A percentile compares a stretch with the other conserved stretches of the same genome.
Evolutionary conservation across 148 eudicot genomes (phyloP).

Genomic region (Mesembryanthemum crystallinum): DNA sequence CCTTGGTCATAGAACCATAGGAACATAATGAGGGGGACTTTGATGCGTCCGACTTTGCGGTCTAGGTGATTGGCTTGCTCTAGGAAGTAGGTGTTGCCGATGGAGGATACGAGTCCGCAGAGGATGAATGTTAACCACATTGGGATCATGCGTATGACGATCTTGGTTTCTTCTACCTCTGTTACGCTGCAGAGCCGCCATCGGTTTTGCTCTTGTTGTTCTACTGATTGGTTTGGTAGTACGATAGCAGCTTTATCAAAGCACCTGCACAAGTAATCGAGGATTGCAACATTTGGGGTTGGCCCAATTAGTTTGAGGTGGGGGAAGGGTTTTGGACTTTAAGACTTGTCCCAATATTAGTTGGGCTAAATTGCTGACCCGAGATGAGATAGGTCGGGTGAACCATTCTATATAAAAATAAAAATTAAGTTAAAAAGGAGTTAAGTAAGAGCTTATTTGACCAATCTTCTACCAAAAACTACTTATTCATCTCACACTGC

Average conservation of each 20-base stretch:
- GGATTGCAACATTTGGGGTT: too few species aligned
- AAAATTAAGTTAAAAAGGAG: too few species aligned
- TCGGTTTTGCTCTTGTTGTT: conserved; percentile 24
- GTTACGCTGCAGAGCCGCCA: conserved; percentile 45
- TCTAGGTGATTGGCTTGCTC: conserved; percentile 48
- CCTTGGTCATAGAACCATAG: conserved; percentile 27
- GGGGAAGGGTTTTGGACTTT: too few species aligned
- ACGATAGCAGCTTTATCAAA: conserved; percentile 50
- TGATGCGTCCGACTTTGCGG: conserved; percentile 35
- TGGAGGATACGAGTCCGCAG: conserved; percentile 36
- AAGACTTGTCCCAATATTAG: too few species aligned
- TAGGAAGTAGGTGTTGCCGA: conserved; percentile 49
- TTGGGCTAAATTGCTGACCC: too few species aligned
- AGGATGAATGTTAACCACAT: conserved; percentile 42
- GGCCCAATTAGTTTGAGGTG: too few species aligned
- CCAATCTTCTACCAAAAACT: too few species aligned
- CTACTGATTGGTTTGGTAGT: conserved; percentile 22
- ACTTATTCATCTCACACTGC: too few species aligned
- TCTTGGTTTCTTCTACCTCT: conserved; percentile 48
- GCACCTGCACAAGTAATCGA: conserved; percentile 30
- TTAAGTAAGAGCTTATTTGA: too few species aligned
- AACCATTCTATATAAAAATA: too few species aligned
- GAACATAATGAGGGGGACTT: conserved; percentile 35
- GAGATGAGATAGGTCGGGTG: too few species aligned
- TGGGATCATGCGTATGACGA: conserved; percentile 38